Evolutionary conservation across 2,329 filamentous ascomycete genomes (phyloP).

Genomic region (Cercospora brassicicola): DNA sequence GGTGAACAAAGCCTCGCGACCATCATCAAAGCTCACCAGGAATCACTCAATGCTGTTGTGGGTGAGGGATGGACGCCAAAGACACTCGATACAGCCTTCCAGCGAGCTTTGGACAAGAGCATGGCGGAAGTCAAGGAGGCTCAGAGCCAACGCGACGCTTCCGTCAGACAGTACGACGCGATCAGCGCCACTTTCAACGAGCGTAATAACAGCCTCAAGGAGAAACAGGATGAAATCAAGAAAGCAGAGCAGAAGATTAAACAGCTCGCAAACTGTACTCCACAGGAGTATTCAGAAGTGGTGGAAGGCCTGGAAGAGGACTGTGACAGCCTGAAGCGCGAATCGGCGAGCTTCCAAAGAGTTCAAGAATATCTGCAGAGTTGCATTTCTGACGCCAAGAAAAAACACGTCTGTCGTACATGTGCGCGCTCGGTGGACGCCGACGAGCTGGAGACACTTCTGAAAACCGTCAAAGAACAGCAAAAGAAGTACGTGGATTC

Average conservation of each 20-base stretch:
- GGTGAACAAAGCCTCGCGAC: constrained; percentile 74
- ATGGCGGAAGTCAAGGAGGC: constrained; percentile 61
- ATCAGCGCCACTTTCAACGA: constrained; percentile 71
- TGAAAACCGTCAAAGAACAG: constrained; percentile 61
- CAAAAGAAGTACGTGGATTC: constrained; percentile 22
- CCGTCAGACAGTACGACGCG: constrained; percentile 68
- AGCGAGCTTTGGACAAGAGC: constrained; percentile 61
- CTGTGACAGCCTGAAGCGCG: constrained; percentile 64
- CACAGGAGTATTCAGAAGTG: constrained; percentile 54
- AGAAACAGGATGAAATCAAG: constrained; percentile 63
- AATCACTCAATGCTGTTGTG: constrained; percentile 66
- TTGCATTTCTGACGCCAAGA: constrained; percentile 52
- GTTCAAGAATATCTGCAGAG: constrained; percentile 31
- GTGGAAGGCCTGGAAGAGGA: constrained; percentile 47
- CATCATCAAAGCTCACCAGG: constrained; percentile 70
- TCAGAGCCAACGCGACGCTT: constrained; percentile 68
- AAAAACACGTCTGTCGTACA: constrained; percentile 71
- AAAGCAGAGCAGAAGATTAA: constrained; percentile 53
- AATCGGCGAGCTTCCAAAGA: constrained; percentile 27
- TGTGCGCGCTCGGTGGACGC: constrained; percentile 69
- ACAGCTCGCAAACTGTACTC: constrained; percentile 50
- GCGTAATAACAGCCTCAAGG: constrained; percentile 62
- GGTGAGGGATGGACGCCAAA: constrained; percentile 67
- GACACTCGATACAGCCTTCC: constrained; percentile 70
- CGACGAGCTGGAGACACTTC: constrained; percentile 62